phyloP scores from a whole-genome alignment of 164 flowering plant genomes.

The Protea cynaroides region DNA sequence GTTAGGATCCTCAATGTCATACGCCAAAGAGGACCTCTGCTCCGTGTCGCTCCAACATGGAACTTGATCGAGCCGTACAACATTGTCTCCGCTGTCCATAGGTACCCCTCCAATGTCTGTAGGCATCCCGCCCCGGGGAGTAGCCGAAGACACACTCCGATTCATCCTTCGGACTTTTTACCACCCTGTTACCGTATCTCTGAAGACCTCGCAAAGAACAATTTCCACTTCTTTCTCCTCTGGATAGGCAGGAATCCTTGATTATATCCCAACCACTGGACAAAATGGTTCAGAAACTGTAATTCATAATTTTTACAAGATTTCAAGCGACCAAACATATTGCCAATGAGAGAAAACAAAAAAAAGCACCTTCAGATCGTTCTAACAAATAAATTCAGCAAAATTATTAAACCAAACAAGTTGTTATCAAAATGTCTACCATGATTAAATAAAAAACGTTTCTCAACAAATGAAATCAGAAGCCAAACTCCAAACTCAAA shows the following conservation, averaged over 20 bases:
- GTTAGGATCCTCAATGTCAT: constrained; percentile 52
- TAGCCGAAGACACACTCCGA: constrained; percentile 45
- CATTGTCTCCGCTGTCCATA: constrained; percentile 59
- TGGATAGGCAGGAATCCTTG: neutral
- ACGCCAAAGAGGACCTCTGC: constrained; percentile 37
- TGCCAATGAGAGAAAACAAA: neutral
- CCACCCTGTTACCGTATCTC: neutral
- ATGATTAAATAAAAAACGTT: neutral
- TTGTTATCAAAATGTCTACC: neutral
- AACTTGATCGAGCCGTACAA: constrained; percentile 80
- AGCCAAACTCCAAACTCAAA: neutral
- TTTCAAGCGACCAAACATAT: neutral
- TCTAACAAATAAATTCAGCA: too few relatives aligned
- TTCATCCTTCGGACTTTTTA: constrained; percentile 35
- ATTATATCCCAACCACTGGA: neutral
- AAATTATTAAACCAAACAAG: neutral
- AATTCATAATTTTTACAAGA: neutral
- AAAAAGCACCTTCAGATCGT: neutral
- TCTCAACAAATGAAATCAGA: neutral
- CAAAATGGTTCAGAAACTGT: neutral
- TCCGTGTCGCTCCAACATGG: constrained; percentile 94
- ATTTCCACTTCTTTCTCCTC: neutral
- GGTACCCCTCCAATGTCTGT: constrained; percentile 37
- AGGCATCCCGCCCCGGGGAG: constrained; percentile 24
- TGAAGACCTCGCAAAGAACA: neutral